phyloP scores from a whole-genome alignment of 345 rosid genomes.

The Pistacia atlantica region DNA sequence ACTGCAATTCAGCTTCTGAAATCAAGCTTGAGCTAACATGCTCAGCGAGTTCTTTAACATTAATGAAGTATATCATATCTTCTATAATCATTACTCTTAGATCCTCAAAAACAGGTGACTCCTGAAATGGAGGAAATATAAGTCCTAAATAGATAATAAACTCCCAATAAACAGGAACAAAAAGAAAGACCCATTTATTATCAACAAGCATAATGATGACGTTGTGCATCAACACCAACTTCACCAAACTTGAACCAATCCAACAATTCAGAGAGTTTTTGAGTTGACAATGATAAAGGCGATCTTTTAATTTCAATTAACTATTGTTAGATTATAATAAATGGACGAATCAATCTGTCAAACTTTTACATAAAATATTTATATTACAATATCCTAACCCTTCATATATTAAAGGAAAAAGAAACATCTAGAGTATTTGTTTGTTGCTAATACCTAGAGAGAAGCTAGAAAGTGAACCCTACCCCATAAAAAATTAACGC shows the following conservation, averaged over 20 bases:
- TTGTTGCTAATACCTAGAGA: no score
- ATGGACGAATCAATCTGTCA: no score
- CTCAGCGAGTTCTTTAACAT: slow-evolving; percentile 55
- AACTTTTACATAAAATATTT: no score
- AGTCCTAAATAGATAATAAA: neutral
- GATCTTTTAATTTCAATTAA: no score
- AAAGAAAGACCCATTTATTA: neutral
- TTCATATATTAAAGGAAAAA: no score
- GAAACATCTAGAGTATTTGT: no score
- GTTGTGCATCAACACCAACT: neutral
- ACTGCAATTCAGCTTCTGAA: slow-evolving; percentile 48
- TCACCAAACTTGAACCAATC: neutral
- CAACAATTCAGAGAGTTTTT: no score
- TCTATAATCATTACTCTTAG: slow-evolving; percentile 79
- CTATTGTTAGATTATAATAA: no score
- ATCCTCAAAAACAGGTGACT: slow-evolving; percentile 49
- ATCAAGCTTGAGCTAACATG: slow-evolving; percentile 59
- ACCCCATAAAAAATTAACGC: no score
- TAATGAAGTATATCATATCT: slow-evolving; percentile 87
- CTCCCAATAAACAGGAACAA: neutral
- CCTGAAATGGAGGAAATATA: slow-evolving; percentile 39
- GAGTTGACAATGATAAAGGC: no score
- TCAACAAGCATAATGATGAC: neutral
- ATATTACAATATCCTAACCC: no score
- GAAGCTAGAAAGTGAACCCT: no score